Conservation (phyloP, 2,329 filamentous ascomycete genomes). For the Rutstroemia sp. region DNA sequence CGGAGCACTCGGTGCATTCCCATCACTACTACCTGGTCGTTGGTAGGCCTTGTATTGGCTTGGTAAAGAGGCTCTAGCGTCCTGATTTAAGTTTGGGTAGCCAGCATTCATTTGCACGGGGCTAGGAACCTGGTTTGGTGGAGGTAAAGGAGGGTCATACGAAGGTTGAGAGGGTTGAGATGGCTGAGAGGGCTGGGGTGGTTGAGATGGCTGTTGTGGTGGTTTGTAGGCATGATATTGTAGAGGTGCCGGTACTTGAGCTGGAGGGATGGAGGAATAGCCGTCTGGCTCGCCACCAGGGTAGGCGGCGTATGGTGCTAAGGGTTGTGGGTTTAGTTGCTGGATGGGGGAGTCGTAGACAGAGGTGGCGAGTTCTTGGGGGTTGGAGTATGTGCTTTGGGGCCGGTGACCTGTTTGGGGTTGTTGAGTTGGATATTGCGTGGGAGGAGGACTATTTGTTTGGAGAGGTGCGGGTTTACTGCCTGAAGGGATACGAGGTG, state of each 20-base stretch:
- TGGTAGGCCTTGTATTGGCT: slow-evolving; percentile 54
- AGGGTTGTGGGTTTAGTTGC: slow-evolving; percentile 32
- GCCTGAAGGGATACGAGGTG: slow-evolving; percentile 41
- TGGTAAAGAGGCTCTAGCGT: slow-evolving; percentile 44
- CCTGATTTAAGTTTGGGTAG: slow-evolving; percentile 27
- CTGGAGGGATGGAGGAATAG: slow-evolving; percentile 18
- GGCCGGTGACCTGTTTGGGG: slow-evolving; percentile 45
- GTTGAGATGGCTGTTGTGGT: slow-evolving; percentile 17
- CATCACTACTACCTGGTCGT: slow-evolving; percentile 21
- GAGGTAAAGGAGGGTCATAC: slow-evolving; percentile 26
- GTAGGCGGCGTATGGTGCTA: slow-evolving; percentile 22
- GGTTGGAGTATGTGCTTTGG: slow-evolving; percentile 61
- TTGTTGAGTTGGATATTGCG: slow-evolving; percentile 40
- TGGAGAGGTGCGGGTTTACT: slow-evolving; percentile 41
- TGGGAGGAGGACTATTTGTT: slow-evolving; percentile 43
- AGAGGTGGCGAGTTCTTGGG: slow-evolving; percentile 72
- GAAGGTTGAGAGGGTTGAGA: slow-evolving; percentile 10
- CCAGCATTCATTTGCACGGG: slow-evolving; percentile 16
- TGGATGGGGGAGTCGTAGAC: slow-evolving; percentile 68
- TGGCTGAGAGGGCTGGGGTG: background rate
- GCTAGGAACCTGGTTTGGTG: slow-evolving; percentile 23
- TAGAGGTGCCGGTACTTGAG: slow-evolving; percentile 20
- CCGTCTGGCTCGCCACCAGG: slow-evolving; percentile 22
- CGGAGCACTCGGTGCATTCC: slow-evolving; percentile 41
- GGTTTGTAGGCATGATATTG: slow-evolving; percentile 28